These are phyloP conservation scores for Raphanus sativus DNA, from an alignment of 345 rosid species.

Conservation along the genomic window DNA sequence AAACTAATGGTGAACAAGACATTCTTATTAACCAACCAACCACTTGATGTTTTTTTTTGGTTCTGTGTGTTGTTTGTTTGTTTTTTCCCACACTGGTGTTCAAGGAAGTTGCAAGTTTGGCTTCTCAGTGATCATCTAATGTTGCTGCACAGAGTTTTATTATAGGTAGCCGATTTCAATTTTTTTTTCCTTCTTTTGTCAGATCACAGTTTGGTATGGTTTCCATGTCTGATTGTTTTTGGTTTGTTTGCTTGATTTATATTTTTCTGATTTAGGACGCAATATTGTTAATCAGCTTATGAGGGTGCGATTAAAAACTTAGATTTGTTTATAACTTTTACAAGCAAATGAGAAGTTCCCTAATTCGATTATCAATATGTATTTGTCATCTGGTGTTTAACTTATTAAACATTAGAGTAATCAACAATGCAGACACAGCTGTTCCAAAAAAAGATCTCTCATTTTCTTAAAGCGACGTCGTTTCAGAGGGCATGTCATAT, in stretches of 20 bases:
- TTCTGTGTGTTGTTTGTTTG: slow-evolving; percentile 28
- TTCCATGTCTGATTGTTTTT: slow-evolving; percentile 15
- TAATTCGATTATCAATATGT: no score
- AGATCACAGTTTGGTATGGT: slow-evolving; percentile 11
- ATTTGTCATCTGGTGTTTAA: no score
- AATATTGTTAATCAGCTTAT: slow-evolving; percentile 32
- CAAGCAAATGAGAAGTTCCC: not conserved
- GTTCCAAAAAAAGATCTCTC: slow-evolving; percentile 41
- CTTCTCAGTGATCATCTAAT: slow-evolving; percentile 27
- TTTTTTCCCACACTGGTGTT: slow-evolving; percentile 10
- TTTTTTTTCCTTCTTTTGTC: not conserved
- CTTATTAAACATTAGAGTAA: no score
- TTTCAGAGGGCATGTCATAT: not conserved
- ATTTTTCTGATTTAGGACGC: slow-evolving; percentile 1
- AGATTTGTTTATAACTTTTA: slow-evolving; percentile 16
- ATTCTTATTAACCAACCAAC: slow-evolving; percentile 25
- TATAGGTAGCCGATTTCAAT: slow-evolving; percentile 25
- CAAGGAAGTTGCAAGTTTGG: slow-evolving; percentile 34
- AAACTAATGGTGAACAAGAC: slow-evolving; percentile 20
- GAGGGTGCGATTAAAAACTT: slow-evolving; percentile 12
- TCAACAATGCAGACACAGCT: no score
- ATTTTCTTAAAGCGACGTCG: not conserved
- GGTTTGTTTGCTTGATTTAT: slow-evolving; percentile 16
- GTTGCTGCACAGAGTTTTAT: slow-evolving; percentile 36
- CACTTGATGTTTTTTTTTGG: slow-evolving; percentile 24